phyloP scores from a whole-genome alignment of 2,329 filamentous ascomycete genomes.

The Immersiporthe knoxdaviesiana region DNA sequence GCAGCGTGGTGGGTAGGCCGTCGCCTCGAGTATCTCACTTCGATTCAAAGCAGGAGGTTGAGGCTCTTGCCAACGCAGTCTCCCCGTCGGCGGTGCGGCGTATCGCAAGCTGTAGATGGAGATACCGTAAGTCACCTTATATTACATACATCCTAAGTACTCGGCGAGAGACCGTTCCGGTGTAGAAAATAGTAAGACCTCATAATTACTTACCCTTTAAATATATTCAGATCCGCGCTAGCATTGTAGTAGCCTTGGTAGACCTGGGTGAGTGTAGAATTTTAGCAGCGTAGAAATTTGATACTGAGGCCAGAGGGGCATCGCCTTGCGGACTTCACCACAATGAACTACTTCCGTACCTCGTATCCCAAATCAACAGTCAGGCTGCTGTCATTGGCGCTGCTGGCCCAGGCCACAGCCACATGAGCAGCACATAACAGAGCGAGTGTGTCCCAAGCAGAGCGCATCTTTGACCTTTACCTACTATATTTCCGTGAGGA shows the following conservation, averaged over 20 bases:
- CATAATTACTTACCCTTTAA: conserved; percentile 11
- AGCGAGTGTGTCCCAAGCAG: background rate
- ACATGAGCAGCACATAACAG: background rate
- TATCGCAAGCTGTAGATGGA: conserved; percentile 12
- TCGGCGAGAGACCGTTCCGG: background rate
- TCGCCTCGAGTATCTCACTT: conserved; percentile 2
- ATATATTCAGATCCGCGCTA: conserved; percentile 10
- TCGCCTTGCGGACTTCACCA: background rate
- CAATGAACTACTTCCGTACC: background rate
- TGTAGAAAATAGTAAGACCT: too few species aligned
- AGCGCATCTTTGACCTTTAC: background rate
- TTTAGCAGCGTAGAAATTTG: background rate
- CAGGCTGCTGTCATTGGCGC: background rate
- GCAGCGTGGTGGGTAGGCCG: conserved; percentile 12
- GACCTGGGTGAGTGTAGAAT: background rate
- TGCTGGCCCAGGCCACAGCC: background rate
- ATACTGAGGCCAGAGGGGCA: background rate
- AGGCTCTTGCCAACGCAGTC: conserved; percentile 15
- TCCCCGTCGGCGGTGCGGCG: conserved; percentile 15
- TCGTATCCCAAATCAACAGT: conserved; percentile 19
- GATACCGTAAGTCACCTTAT: too few species aligned
- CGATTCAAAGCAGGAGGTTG: conserved; percentile 1
- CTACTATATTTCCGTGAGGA: background rate
- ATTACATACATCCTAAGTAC: background rate
- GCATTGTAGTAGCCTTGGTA: conserved; percentile 20